These are phyloP conservation scores for Massariosphaeria phaeospora DNA, from an alignment of 495 filamentous ascomycete genomes.

Conservation along the genomic window DNA sequence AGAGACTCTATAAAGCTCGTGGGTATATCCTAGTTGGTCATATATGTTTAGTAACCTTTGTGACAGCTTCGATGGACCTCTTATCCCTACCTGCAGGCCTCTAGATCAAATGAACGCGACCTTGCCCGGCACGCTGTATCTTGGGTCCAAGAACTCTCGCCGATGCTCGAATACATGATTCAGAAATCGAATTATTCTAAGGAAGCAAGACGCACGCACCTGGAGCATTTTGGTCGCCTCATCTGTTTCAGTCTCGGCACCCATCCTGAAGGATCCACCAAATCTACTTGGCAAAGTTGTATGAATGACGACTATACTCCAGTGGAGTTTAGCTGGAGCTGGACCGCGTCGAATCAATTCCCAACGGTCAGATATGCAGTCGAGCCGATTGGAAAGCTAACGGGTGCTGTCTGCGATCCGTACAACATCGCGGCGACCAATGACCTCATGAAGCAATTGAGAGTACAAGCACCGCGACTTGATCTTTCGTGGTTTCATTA, in stretches of 20 bases:
- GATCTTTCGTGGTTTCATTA: too few relatives aligned
- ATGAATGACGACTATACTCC: constrained; percentile 43
- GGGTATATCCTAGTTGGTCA: too few relatives aligned
- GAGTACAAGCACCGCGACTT: constrained; percentile 34
- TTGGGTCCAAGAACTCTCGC: too few relatives aligned
- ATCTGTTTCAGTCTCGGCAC: not conserved
- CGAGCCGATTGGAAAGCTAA: constrained; percentile 38
- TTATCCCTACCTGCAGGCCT: too few relatives aligned
- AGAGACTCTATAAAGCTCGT: too few relatives aligned
- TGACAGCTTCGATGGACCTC: too few relatives aligned
- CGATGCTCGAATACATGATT: too few relatives aligned
- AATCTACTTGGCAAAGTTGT: constrained; percentile 37
- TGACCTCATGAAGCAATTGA: too few relatives aligned
- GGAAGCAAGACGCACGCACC: not conserved
- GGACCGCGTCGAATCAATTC: constrained; percentile 10
- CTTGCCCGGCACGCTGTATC: not conserved
- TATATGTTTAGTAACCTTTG: too few relatives aligned
- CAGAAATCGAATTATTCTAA: not conserved
- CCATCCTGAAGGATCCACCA: not conserved
- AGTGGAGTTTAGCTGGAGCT: constrained; percentile 42
- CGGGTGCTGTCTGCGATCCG: constrained; percentile 23
- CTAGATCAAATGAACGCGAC: too few relatives aligned
- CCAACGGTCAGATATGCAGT: constrained; percentile 38
- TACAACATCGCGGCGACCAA: too few relatives aligned
- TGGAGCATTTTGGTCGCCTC: not conserved